phyloP scores from a whole-genome alignment of 441 rosid species.

The Metrosideros polymorpha region DNA sequence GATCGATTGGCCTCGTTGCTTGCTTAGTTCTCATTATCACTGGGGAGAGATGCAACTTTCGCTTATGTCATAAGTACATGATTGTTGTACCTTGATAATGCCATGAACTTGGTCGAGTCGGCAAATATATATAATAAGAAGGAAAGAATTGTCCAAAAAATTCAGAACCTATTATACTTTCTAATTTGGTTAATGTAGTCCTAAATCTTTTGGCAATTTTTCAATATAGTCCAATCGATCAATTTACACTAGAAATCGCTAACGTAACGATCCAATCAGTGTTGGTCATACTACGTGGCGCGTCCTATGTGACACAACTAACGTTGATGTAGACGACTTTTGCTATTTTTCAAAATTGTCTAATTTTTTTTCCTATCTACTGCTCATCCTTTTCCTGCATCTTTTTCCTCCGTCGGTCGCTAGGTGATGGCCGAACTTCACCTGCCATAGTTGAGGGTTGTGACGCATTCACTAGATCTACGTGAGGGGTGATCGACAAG shows the following conservation, averaged over 20 bases:
- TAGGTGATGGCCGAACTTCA: background rate
- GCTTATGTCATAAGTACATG: too few species aligned
- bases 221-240: rapidly evolving
- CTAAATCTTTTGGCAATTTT: background rate
- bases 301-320: rapidly evolving
- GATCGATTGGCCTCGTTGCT: too few species aligned
- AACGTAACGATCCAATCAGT: rapidly evolving
- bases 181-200: background rate
- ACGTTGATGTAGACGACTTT: rapidly evolving
- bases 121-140: too few species aligned
- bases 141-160: background rate
- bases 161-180: background rate
- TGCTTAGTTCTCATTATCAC: background rate
- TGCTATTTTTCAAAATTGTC: background rate
- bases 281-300: too few species aligned
- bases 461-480: background rate
- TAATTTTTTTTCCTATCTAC: background rate
- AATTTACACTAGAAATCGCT: rapidly evolving
- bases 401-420: background rate
- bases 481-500: background rate
- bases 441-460: background rate
- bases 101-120: too few species aligned
- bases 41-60: background rate
- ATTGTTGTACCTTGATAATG: too few species aligned
- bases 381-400: background rate